phyloP scores from a whole-genome alignment of 768 basidiomycete species.

The Collybiopsis luxurians region DNA sequence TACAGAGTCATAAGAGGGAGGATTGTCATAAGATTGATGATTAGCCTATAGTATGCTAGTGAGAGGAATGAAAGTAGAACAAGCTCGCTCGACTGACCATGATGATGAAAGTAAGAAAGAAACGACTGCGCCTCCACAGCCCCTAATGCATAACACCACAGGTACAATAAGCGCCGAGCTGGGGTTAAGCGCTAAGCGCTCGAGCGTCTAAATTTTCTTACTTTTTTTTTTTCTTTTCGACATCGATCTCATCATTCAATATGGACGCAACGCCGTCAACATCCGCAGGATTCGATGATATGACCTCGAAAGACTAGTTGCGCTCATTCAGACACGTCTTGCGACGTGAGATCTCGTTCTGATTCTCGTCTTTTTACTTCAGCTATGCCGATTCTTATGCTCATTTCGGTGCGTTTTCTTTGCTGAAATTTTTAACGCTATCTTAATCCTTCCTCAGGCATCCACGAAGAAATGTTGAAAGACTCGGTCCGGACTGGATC shows the following conservation, averaged over 20 bases:
- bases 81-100: slow-evolving; percentile 9
- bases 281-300: slow-evolving; percentile 33
- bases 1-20: slow-evolving; percentile 48
- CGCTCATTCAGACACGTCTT: slow-evolving; percentile 34
- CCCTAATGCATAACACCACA: too few relatives aligned
- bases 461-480: slow-evolving; percentile 99
- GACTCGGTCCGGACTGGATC: slow-evolving; percentile 93
- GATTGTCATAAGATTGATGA: slow-evolving; percentile 31
- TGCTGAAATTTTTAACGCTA: slow-evolving; percentile 4
- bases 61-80: background rate
- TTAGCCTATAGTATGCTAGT: background rate
- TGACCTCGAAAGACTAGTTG: slow-evolving; percentile 92
- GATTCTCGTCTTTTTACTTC: slow-evolving; percentile 25
- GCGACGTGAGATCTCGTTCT: slow-evolving; percentile 29
- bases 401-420: slow-evolving; percentile 66
- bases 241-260: background rate
- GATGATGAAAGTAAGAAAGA: slow-evolving; percentile 2
- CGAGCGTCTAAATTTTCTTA: background rate
- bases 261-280: slow-evolving; percentile 11
- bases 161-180: too few relatives aligned
- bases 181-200: too few relatives aligned
- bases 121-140: background rate
- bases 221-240: background rate
- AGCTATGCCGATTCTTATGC: slow-evolving; percentile 97
- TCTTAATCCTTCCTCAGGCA: slow-evolving; percentile 50